Percentiles rank a stretch among this genome's conserved stretches.
These are phyloP conservation scores for Staphylotrichum tortipilum DNA, from an alignment of 495 filamentous ascomycete species.

Conservation along the genomic window DNA sequence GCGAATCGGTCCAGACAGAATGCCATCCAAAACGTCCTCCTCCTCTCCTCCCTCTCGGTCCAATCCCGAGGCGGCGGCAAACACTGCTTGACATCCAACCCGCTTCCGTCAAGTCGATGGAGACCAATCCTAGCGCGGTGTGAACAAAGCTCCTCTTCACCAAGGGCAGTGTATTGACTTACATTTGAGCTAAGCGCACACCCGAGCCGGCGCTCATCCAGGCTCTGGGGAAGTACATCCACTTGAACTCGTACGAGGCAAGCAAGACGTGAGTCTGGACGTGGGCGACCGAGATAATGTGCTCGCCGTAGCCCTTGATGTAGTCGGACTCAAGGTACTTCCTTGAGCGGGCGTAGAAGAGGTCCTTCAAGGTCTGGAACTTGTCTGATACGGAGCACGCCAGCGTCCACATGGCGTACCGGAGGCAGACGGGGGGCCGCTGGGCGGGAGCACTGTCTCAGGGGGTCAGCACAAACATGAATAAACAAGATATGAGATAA, in stretches of 20 bases:
- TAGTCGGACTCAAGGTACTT: slow-evolving; percentile 88
- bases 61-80: slow-evolving; percentile 79
- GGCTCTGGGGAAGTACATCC: slow-evolving; percentile 95
- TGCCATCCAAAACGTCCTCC: slow-evolving; percentile 89
- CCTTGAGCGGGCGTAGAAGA: slow-evolving; percentile 80
- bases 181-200: slow-evolving; percentile 72
- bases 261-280: slow-evolving; percentile 77
- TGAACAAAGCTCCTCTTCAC: neutral
- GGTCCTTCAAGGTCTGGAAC: slow-evolving; percentile 62
- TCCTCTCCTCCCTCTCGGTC: slow-evolving; percentile 85
- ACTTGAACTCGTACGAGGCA: slow-evolving; percentile 82
- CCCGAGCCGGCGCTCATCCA: slow-evolving; percentile 87
- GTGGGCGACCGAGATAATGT: slow-evolving; percentile 70
- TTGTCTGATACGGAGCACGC: slow-evolving; percentile 78
- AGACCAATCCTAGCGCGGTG: slow-evolving; percentile 61
- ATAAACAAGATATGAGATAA: neutral
- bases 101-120: slow-evolving; percentile 78
- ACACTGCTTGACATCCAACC: slow-evolving; percentile 87
- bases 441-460: slow-evolving; percentile 59
- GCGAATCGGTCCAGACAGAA: slow-evolving; percentile 88
- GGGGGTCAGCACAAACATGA: slow-evolving; percentile 14
- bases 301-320: slow-evolving; percentile 87
- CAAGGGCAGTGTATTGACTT: slow-evolving; percentile 7
- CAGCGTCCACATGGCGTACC: slow-evolving; percentile 90
- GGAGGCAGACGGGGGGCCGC: slow-evolving; percentile 77